These are phyloP conservation scores for Metschnikowia vanudenii DNA, from an alignment of 805 yeast genomes.

Conservation along the genomic window DNA sequence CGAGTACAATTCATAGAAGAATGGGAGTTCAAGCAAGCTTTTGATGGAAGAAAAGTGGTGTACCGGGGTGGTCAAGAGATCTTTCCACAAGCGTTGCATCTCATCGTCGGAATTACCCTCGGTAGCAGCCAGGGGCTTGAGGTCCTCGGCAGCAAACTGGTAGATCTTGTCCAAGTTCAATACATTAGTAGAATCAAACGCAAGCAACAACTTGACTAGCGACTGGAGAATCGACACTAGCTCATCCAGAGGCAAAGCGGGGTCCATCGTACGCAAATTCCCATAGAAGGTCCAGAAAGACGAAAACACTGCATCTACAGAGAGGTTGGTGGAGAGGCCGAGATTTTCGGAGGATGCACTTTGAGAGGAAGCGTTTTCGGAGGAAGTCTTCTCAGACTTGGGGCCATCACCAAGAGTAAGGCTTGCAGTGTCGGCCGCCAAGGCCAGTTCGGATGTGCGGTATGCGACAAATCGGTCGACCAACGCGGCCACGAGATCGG, in stretches of 20 bases:
- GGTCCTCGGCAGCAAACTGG: slow-evolving; percentile 49
- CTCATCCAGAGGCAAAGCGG: slow-evolving; percentile 67
- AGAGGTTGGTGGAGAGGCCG: not conserved
- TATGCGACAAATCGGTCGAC: slow-evolving; percentile 67
- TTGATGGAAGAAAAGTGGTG: slow-evolving; percentile 40
- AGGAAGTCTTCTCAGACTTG: not conserved
- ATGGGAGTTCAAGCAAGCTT: slow-evolving; percentile 44
- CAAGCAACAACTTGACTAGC: slow-evolving; percentile 60
- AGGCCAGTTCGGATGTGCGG: slow-evolving; percentile 27
- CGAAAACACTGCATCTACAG: slow-evolving; percentile 47
- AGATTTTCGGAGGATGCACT: too few species aligned
- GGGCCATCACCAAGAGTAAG: slow-evolving; percentile 1
- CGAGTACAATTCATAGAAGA: slow-evolving; percentile 52
- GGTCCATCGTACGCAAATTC: slow-evolving; percentile 53
- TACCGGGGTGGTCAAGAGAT: slow-evolving; percentile 50
- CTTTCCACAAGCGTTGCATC: slow-evolving; percentile 39
- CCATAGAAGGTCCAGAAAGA: slow-evolving; percentile 66
- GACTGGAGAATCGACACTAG: slow-evolving; percentile 62
- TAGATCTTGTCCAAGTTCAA: slow-evolving; percentile 62
- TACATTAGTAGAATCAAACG: slow-evolving; percentile 62
- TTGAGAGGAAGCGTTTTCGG: too few species aligned
- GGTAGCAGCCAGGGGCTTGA: slow-evolving; percentile 13
- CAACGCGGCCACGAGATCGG: slow-evolving; percentile 64
- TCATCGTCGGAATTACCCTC: slow-evolving; percentile 11
- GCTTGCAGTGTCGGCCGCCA: slow-evolving; percentile 21